These are phyloP conservation scores for Coemansia sp. DNA, from an alignment of 192 early-diverging fungal species.

Conservation along the genomic window DNA sequence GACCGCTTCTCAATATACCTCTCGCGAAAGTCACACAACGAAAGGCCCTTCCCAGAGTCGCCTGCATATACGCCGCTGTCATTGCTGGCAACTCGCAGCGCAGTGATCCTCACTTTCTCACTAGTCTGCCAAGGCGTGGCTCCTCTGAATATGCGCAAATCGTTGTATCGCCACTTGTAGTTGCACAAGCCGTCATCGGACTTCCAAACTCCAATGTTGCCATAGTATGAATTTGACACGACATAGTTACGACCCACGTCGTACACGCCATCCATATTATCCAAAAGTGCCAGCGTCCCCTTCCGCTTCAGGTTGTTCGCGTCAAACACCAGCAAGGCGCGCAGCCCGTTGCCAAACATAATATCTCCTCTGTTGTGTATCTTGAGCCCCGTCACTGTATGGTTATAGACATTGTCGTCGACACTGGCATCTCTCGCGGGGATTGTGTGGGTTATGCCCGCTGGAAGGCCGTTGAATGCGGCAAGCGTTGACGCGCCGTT, in stretches of 20 bases:
- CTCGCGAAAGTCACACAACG: constrained; percentile 35
- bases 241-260: constrained; percentile 41
- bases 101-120: constrained; percentile 7
- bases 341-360: constrained; percentile 33
- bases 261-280: constrained; percentile 36
- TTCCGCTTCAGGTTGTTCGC: constrained; percentile 19
- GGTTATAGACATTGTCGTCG: constrained; percentile 16
- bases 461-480: constrained; percentile 15
- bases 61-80: constrained; percentile 27
- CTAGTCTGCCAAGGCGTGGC: too few species aligned
- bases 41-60: constrained; percentile 13
- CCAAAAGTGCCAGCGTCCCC: constrained; percentile 28
- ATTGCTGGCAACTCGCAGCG: constrained; percentile 17
- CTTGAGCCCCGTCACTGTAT: constrained; percentile 18
- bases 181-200: constrained; percentile 28
- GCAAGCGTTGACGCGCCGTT: constrained; percentile 13
- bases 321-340: constrained; percentile 26
- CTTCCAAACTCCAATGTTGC: constrained; percentile 47
- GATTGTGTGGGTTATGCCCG: constrained; percentile 5
- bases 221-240: constrained; percentile 30
- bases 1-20: constrained; percentile 19
- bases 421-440: too few species aligned
- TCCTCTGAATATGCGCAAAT: constrained; percentile 26
- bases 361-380: constrained; percentile 31
- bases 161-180: constrained; percentile 47